Base-by-base conservation (phyloP, 176 grass and related monocot genomes). In the Oryza officinalis region DNA sequence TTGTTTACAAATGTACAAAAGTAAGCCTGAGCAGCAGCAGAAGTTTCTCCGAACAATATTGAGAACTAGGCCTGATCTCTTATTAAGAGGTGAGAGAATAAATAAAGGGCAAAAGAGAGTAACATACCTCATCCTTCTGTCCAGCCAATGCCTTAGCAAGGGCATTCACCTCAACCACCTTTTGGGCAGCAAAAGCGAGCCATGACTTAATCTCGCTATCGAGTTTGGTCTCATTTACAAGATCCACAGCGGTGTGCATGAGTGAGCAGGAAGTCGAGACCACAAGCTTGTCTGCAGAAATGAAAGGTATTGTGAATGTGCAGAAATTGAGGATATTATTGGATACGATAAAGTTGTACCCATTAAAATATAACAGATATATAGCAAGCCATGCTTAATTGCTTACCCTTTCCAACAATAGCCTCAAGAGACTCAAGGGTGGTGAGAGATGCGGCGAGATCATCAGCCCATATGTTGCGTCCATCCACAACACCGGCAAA, bases 401-500 rank as follows among this genome's bases (percentile, higher is more conserved):
- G 27, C 64, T 84, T 89, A 97, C 95, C 95, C 91, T 94, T 94
- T 27, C 95, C 92, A 81, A 91, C 90, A 85, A 94, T 32, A 85
- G 92, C 63, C 76, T 97, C 94, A 17, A 94, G 94, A 74, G 90
- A 65, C 83, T 83, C 64, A 35, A 97, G 94, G 87, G 88, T 89
- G 61, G 59, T 87, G 20, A 92, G 88, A 85, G 94, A 94, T 82
- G 92, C 81, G 63, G 90, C 88, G 75, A 97, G 88, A 67, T 97
- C 94, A 86, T 97, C 93, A 31, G 94, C 94, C 92, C 94, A 97
- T 63, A 97, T 97, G 84, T 97, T 97, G 63, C 94, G 89, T 10
- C 94, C 94, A 94, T 97, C 94, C 27, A 97, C 94, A 70, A 97
- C 90, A 90, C 94, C 94, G 27, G 92, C 94, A 67, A 97, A 97